phyloP scores from a whole-genome alignment of 2,329 filamentous ascomycete genomes.

The Apiospora rasikravindrae region DNA sequence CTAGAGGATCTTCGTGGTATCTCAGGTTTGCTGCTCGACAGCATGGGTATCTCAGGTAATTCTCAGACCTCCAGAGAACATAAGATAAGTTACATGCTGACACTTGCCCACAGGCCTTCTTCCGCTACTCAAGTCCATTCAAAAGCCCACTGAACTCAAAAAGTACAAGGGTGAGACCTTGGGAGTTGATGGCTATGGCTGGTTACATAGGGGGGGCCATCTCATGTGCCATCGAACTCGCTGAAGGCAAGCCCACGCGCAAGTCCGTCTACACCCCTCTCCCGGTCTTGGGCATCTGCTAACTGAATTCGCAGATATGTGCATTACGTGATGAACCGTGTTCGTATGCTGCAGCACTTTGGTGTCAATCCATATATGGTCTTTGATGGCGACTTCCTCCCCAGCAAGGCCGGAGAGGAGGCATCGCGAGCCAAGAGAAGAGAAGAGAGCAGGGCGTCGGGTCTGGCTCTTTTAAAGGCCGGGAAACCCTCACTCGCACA shows the following conservation, averaged over 20 bases:
- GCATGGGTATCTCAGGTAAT: constrained; percentile 28
- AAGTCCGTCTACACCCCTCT: constrained; percentile 63
- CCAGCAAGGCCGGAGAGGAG: constrained; percentile 91
- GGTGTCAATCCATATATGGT: constrained; percentile 93
- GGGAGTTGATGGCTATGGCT: constrained; percentile 96
- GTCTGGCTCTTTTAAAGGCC: constrained; percentile 79
- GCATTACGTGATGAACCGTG: constrained; percentile 86
- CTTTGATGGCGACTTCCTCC: constrained; percentile 94
- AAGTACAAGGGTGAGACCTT: constrained; percentile 87
- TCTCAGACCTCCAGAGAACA: not conserved
- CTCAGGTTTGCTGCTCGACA: constrained; percentile 16
- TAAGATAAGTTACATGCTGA: constrained; percentile 29
- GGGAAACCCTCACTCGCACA: constrained; percentile 83
- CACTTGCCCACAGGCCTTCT: constrained; percentile 68
- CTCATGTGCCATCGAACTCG: constrained; percentile 88
- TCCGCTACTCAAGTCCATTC: constrained; percentile 93
- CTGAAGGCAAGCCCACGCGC: constrained; percentile 83
- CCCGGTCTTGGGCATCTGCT: constrained; percentile 22
- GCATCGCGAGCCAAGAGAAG: constrained; percentile 75
- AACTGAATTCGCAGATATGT: constrained; percentile 69
- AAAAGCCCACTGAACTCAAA: constrained; percentile 84
- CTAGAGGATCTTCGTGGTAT: not conserved
- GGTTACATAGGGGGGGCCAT: constrained; percentile 96
- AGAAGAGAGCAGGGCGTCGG: constrained; percentile 76
- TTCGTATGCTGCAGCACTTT: constrained; percentile 93